Base-by-base conservation (phyloP, 2,329 filamentous ascomycete genomes). In the Fusarium sublunatum region DNA sequence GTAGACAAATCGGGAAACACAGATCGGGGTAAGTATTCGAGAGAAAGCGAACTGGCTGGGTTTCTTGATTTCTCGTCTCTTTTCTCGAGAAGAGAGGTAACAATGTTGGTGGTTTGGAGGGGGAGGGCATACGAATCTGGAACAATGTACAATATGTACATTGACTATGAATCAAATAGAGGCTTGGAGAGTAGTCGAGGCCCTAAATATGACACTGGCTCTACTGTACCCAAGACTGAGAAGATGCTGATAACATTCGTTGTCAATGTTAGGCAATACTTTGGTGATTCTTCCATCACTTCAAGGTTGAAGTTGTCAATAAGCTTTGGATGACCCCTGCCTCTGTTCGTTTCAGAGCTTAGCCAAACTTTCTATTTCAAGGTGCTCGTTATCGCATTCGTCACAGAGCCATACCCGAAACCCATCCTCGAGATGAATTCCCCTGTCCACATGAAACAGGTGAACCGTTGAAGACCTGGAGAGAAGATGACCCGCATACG, bases 1-100 rank as follows among this genome's bases (percentile, higher is more conserved):
- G 56, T 24, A 54, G 53, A 57, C 52, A 53, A 46, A 58, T 58
- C 29, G 50, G 53, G 53, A 53, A 53, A 38, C n/a, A 2, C 47
- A 54, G 45, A 54, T 58, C 24, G 47, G 48, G 53, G 53, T 5
- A 41, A 42, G 11, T 42, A 49, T 53, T 49, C 65, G 42, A 39
- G 56, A 53, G 35, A 47, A 32, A 44, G 32, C 6, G 38, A 29
- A 41, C 25, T 26, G 40, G 34, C 24, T 15, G 32, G 35, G 62
- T 66, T 63, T 32, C 43, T 61, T 53, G 57, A 45, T 47, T 45
- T 48, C 52, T 65, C 63, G 11, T 54, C 62, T 66, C 62, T 65
- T 65, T 41, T 49, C 62, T 24, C 62, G 53, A 40, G 62, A 36
- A 39, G 53, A 61, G 62, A 65, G 62, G 44, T 35, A 65, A 52